phyloP scores from a whole-genome alignment of 139 green algal genomes.

The Chlamydomonas urium region DNA sequence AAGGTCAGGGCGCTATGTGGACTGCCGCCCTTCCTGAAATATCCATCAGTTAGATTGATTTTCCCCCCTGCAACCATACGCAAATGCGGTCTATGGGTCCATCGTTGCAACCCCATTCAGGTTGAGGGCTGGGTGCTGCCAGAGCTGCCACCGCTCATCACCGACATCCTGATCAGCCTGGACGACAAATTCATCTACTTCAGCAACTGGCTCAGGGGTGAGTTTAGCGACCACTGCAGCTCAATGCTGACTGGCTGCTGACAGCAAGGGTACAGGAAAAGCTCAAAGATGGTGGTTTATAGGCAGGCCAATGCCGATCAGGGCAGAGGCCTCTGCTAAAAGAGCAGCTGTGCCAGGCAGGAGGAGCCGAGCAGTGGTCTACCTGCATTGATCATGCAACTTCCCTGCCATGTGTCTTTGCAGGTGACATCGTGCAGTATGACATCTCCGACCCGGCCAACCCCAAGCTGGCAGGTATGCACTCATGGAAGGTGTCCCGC shows the following conservation, averaged over 20 bases:
- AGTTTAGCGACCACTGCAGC: too few species aligned
- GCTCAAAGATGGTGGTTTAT: too few species aligned
- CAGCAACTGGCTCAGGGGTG: slow-evolving; percentile 55
- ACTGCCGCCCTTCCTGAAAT: neutral
- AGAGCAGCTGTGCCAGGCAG: too few species aligned
- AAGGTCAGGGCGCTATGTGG: too few species aligned
- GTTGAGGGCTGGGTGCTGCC: slow-evolving; percentile 79
- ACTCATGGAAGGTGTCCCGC: too few species aligned
- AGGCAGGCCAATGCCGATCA: too few species aligned
- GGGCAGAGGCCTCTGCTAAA: too few species aligned
- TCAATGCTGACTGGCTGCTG: too few species aligned
- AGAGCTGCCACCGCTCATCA: slow-evolving; percentile 75
- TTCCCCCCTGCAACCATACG: neutral
- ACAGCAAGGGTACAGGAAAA: too few species aligned
- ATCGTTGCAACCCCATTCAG: too few species aligned
- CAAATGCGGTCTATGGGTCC: neutral
- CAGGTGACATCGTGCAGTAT: slow-evolving; percentile 67
- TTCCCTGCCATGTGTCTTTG: neutral
- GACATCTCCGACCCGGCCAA: slow-evolving; percentile 72
- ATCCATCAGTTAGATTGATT: neutral
- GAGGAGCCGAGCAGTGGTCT: too few species aligned
- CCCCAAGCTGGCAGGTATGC: slow-evolving; percentile 57
- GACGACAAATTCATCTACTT: slow-evolving; percentile 79
- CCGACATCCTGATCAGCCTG: slow-evolving; percentile 80
- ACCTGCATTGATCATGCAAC: too few species aligned